These are phyloP conservation scores for Lithohypha guttulata DNA, from an alignment of 2,329 filamentous ascomycete species.

Conservation along the genomic window DNA sequence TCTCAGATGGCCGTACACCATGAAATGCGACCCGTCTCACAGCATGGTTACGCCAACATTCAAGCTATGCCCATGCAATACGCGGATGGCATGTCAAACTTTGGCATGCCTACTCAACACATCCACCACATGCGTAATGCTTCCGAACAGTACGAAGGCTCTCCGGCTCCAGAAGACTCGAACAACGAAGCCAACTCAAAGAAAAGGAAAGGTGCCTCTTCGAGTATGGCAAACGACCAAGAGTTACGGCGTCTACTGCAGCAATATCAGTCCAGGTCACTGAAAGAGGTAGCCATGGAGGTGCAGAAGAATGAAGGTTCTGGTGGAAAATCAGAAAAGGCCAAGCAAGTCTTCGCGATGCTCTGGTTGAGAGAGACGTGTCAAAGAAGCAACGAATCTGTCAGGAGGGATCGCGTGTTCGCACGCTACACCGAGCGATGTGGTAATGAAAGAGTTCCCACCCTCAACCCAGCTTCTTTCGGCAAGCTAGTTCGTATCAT, in stretches of 20 bases:
- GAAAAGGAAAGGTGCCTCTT: constrained; percentile 36
- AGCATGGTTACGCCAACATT: constrained; percentile 20
- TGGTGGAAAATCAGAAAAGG: constrained; percentile 41
- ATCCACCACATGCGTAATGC: constrained; percentile 23
- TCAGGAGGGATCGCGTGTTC: constrained; percentile 86
- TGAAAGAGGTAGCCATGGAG: constrained; percentile 39
- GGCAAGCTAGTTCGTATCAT: constrained; percentile 94
- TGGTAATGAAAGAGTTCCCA: constrained; percentile 84
- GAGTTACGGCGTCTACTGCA: constrained; percentile 37
- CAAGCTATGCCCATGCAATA: constrained; percentile 30
- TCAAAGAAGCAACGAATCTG: constrained; percentile 48
- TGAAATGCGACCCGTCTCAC: constrained; percentile 19
- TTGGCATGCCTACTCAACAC: constrained; percentile 29
- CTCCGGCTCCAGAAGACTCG: constrained; percentile 32
- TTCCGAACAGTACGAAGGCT: constrained; percentile 27
- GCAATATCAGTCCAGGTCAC: constrained; percentile 35
- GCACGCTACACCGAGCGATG: constrained; percentile 90
- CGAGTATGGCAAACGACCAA: constrained; percentile 39
- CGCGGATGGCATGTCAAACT: constrained; percentile 29
- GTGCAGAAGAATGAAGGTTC: constrained; percentile 40
- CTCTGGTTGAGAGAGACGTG: constrained; percentile 41
- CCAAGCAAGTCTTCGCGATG: constrained; percentile 44
- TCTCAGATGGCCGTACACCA: constrained; percentile 9
- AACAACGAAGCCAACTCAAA: constrained; percentile 32
- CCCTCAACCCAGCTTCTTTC: constrained; percentile 92